Evolutionary conservation across 768 basidiomycete species (phyloP), one percentile per base, ranked within the genome.

Genomic region (Amanita pallidorosea): DNA sequence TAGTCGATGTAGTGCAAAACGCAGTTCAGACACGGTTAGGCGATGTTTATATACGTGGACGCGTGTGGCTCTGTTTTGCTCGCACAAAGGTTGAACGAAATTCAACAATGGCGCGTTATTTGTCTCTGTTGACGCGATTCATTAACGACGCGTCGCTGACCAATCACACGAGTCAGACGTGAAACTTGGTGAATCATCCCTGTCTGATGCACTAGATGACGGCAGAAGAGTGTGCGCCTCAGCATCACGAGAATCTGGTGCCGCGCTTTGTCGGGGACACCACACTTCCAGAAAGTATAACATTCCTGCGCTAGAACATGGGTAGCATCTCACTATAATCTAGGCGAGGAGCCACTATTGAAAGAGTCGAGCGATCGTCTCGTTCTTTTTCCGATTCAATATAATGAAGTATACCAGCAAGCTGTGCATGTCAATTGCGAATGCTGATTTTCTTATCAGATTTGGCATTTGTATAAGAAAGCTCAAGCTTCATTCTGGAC

Each of bases 391-490:
- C 94, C 95, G 3, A 96, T 97, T 54, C 86, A 93, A 63, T 95
- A 93, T 61, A 76, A 84, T 53, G 92, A 96, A 71, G 94, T 90
- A 55, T 57, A 76, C 15, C n/a, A 20, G 58, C 15, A 31, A 2
- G 12, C 27, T 0, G 11, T 18, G 15, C 22, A 11, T 7, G 3
- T 23, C 6, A 22, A 2, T 31, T 6, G 5, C 13, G 13, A 13
- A 33, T 31, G 9, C 37, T 47, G 18, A 53, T 18, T 12, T n/a
- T 15, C 7, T 20, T 29, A 3, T 11, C 20, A 97, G 92, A 94
- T 97, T 58, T 97, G 94, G 94, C 83, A 85, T 63, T 83, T 92
- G 79, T 98, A 98, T 76, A 98, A 97, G 71, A 88, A 91, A 60
- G 92, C 94, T 0, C 83, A 98, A 60, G 92, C 92, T 0, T 92